Percentiles rank a stretch among this genome's conserved stretches.
These are phyloP conservation scores for Xylaria sp. DNA, from an alignment of 2,329 filamentous ascomycete genomes.

Conservation along the genomic window DNA sequence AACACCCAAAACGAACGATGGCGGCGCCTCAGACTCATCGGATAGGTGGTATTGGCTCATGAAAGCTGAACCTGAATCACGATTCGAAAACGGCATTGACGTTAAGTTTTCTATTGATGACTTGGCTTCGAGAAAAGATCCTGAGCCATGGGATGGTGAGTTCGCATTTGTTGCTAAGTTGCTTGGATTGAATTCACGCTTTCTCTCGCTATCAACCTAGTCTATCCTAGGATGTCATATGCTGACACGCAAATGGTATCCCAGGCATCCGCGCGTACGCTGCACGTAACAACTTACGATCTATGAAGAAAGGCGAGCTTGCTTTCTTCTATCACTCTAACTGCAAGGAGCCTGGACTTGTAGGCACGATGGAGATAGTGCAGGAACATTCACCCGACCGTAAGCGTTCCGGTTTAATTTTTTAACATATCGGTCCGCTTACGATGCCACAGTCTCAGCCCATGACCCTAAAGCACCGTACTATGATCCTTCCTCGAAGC, in stretches of 20 bases:
- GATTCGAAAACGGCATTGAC: conserved; percentile 86
- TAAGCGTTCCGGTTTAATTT: conserved; percentile 53
- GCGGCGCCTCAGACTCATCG: conserved; percentile 20
- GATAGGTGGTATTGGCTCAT: conserved; percentile 75
- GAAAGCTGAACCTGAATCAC: conserved; percentile 89
- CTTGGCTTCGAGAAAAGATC: conserved; percentile 73
- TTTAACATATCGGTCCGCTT: conserved; percentile 18
- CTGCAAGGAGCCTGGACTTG: conserved; percentile 88
- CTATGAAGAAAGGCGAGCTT: conserved; percentile 90
- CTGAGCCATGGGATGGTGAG: conserved; percentile 92
- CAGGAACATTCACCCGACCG: conserved; percentile 83
- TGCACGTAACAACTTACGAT: conserved; percentile 88
- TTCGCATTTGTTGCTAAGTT: conserved; percentile 39
- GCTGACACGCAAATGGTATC: conserved; percentile 34
- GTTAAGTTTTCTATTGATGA: conserved; percentile 97
- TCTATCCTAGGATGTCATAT: conserved; percentile 28
- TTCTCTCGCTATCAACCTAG: conserved; percentile 41
- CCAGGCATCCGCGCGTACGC: conserved; percentile 52
- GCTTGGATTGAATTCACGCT: background rate
- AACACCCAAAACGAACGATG: conserved; percentile 22
- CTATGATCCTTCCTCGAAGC: conserved; percentile 80
- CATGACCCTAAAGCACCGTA: conserved; percentile 80
- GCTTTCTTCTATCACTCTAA: conserved; percentile 99
- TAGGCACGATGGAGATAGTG: conserved; percentile 89
- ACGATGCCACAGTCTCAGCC: conserved; percentile 67